Base-by-base conservation (phyloP, 192 early-diverging fungal genomes). In the Lunasporangiospora selenospora region DNA sequence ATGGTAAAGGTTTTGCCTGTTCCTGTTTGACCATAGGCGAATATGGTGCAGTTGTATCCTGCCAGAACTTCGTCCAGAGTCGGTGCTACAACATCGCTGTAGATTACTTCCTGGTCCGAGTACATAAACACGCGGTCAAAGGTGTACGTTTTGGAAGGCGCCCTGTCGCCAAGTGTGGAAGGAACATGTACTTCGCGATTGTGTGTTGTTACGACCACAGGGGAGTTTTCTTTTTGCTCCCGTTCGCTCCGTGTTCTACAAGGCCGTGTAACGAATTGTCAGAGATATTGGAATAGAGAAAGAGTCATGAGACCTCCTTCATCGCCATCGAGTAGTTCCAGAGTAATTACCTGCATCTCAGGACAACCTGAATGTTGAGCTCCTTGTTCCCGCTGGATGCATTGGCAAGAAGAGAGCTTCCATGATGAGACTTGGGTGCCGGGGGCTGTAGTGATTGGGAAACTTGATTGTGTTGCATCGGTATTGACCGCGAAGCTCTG, bases 1-100 rank as follows among this genome's bases (percentile, higher is more conserved):
- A 99, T 99, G 2, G 97, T 97, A 63, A 84, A 88, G 11, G 97
- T 98, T 80, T 99, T 99, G 58, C 97, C 97, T 0, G 94, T 93
- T 39, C 95, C 95, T 2, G 94, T 97, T 77, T 95, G 88, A 19
- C 88, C 92, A 61, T 93, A 95, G 5, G 92, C 92, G 63, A 94
- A 89, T 48, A 94, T 87, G 19, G 88, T 90, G 71, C 90, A 90
- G 70, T 90, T 94, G 76, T 88, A 93, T 18, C 91, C 62, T 7
- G 53, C 53, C 26, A 71, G 32, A 37, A 92, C 89, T 45, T 99
- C 93, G 12, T 91, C 78, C 10, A 99, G 73, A 26, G 97, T 96
- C 1, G 94, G 94, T 30, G 65, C 51, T 1, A 92, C 95, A 13
- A 90, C 80, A 23, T 89, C 88, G 21, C 87, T 78, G 76, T 93